phyloP scores from a whole-genome alignment of 1,139 yeast genomes.

The Sugiyamaella japonica region DNA sequence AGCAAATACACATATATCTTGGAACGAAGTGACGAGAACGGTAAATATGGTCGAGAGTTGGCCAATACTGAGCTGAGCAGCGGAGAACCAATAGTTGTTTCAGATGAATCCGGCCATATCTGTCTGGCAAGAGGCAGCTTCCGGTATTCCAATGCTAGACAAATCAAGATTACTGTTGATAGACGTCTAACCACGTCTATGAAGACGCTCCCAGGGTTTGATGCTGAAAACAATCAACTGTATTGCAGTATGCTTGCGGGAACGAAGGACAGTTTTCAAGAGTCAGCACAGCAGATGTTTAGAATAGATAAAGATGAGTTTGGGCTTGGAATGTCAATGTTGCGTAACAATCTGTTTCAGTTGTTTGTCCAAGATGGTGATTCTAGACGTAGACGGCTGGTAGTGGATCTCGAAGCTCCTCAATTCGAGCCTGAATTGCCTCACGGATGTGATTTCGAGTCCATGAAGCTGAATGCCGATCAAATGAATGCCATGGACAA shows the following conservation, averaged over 20 bases:
- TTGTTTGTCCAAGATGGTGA: constrained; percentile 62
- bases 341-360: constrained; percentile 72
- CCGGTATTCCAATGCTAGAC: constrained; percentile 43
- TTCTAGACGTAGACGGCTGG: constrained; percentile 50
- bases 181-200: constrained; percentile 53
- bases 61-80: constrained; percentile 25
- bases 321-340: constrained; percentile 71
- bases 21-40: constrained; percentile 16
- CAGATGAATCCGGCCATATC: constrained; percentile 80
- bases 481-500: constrained; percentile 68
- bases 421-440: constrained; percentile 36
- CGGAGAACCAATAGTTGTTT: constrained; percentile 55
- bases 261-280: constrained; percentile 12
- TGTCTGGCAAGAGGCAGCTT: constrained; percentile 68
- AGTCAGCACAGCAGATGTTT: constrained; percentile 39
- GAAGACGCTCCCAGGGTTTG: constrained; percentile 46
- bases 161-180: constrained; percentile 48
- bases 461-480: constrained; percentile 55
- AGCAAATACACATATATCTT: constrained; percentile 25
- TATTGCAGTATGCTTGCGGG: constrained; percentile 50
- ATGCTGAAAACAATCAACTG: constrained; percentile 49
- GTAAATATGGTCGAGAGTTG: constrained; percentile 19
- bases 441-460: constrained; percentile 10
- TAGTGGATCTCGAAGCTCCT: constrained; percentile 63
- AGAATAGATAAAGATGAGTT: constrained; percentile 82